A percentile compares a stretch with the other conserved stretches of the same genome.
These are phyloP conservation scores for Solanum gandarillasii DNA, from an alignment of 257 asterid species.

Conservation along the genomic window DNA sequence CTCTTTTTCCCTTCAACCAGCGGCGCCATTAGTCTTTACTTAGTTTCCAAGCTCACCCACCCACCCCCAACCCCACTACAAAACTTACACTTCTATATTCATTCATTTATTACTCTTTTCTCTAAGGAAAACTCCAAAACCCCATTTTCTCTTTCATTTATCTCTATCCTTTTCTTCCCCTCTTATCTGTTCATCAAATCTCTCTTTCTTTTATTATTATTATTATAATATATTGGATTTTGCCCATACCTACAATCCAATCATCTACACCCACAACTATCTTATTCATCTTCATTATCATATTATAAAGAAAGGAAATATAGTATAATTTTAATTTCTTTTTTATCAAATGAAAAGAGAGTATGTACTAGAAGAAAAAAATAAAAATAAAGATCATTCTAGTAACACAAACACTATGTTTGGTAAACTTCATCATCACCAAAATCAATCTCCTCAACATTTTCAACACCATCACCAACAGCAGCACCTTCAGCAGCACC, in stretches of 20 bases:
- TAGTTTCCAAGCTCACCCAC: conserved; percentile 32
- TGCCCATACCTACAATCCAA: background rate
- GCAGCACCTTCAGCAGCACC: background rate
- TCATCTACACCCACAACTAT: background rate
- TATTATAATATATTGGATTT: background rate
- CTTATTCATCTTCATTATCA: background rate
- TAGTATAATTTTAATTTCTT: background rate
- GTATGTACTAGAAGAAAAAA: conserved; percentile 20
- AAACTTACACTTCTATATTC: background rate
- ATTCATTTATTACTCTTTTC: conserved; percentile 1
- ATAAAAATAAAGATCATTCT: conserved; percentile 2
- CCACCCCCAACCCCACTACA: background rate
- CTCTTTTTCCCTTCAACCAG: background rate
- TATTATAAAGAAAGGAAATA: background rate
- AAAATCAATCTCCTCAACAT: background rate
- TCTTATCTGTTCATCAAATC: background rate
- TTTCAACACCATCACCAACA: background rate
- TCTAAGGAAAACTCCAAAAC: conserved; percentile 9
- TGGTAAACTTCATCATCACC: background rate
- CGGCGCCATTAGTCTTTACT: conserved; percentile 29
- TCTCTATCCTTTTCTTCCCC: background rate
- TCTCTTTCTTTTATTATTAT: background rate
- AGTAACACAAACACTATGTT: conserved; percentile 21
- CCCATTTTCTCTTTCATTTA: background rate
- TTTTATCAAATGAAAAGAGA: conserved; percentile 33